Evolutionary conservation across 108 stramenopile species (phyloP), one percentile per base, ranked within the genome.

Genomic region (Phaeodactylum tricornutum): DNA sequence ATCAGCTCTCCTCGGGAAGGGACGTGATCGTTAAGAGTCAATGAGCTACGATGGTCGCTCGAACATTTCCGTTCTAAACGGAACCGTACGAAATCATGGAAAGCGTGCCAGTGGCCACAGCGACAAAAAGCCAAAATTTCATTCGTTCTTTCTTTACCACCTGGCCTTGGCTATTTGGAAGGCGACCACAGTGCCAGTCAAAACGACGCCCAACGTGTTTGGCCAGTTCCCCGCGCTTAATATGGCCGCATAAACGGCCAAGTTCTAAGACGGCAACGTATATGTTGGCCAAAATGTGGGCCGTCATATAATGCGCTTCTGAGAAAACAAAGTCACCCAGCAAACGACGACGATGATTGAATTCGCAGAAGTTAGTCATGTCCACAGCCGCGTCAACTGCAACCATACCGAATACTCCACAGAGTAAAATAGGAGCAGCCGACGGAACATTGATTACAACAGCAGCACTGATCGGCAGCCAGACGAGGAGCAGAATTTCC

Each of bases 151-250:
- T 42, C 0, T 34, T 28, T 1, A 50, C 45, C 32, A 67, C 57
- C 38, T 47, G 52, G 21, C 17, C 0, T 3, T 27, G 49, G 6
- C 30, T 34, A 29, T 53, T 37, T 28, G 33, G 35, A 20, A 72
- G 29, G n/a, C 66, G 47, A 1, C 66, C 66, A 26, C 61, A 63
- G 33, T 72, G 71, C 71, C 71, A 72, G 51, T 72, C 71, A 53
- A 72, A 72, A 8, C 71, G 65, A 14, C 35, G 50, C 7, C 8
- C 6, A 14, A 57, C 45, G 31, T 43, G 32, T 14, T 42, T 25
- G n/a, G 31, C 41, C 23, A 50, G 32, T 9, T 54, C 43, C 29
- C 57, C 51, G 31, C 65, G 61, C 27, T 41, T 47, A 11, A 43
- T 20, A 44, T 72, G 71, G 15, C 71, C 71, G 0, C 41, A 59